Evolutionary conservation across 2,329 filamentous ascomycete genomes (phyloP).

Genomic region (Hypoxylon sp.): DNA sequence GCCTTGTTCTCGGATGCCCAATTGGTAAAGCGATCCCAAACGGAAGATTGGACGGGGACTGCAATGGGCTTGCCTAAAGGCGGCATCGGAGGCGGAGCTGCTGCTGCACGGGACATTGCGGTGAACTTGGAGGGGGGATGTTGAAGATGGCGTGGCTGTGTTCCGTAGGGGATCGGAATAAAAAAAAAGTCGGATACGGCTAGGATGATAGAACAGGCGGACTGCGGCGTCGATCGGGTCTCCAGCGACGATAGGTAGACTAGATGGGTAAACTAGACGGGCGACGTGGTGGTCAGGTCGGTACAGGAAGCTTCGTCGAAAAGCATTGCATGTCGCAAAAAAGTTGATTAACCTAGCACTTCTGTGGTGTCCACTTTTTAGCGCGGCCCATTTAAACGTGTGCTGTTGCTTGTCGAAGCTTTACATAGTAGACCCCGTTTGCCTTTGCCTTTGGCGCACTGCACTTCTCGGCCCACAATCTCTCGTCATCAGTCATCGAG

Average conservation of each 20-base stretch:
- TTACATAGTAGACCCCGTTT: constrained; percentile 4
- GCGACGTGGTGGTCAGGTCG: neutral
- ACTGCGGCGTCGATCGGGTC: neutral
- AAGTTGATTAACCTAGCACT: constrained; percentile 22
- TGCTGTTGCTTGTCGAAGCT: constrained; percentile 32
- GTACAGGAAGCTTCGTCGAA: constrained; percentile 1
- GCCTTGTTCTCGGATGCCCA: constrained; percentile 98
- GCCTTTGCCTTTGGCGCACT: no score
- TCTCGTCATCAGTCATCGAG: constrained; percentile 31
- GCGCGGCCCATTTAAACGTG: constrained; percentile 31
- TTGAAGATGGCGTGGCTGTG: neutral
- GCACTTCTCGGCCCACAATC: constrained; percentile 36
- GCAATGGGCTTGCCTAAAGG: constrained; percentile 57
- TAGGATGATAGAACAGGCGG: neutral
- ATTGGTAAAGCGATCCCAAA: constrained; percentile 89
- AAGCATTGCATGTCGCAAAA: constrained; percentile 20
- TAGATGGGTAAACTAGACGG: neutral
- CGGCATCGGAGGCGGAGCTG: constrained; percentile 62
- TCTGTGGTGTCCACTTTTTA: constrained; percentile 9
- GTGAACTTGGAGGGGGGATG: constrained; percentile 7
- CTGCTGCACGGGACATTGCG: constrained; percentile 54
- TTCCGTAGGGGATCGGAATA: neutral
- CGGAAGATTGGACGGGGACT: constrained; percentile 67
- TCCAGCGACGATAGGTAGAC: neutral
- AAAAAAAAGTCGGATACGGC: neutral